phyloP scores from a whole-genome alignment of 2,329 filamentous ascomycete genomes.

The Exophiala mesophila region DNA sequence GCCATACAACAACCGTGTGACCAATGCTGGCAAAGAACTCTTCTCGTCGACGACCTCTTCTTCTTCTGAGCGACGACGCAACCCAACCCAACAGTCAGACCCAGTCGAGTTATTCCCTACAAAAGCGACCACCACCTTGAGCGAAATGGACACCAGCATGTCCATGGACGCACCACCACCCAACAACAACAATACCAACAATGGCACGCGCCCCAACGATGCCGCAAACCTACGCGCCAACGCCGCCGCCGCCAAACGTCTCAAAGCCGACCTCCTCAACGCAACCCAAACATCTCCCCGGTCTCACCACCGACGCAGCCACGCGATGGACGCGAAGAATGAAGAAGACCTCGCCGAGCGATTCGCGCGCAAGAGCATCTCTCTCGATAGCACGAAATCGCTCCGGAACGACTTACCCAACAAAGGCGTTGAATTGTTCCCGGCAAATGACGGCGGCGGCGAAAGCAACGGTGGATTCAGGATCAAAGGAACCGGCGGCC shows the following conservation, averaged over 20 bases:
- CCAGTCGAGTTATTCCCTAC: slow-evolving; percentile 43
- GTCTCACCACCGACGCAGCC: slow-evolving; percentile 44
- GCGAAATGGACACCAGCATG: slow-evolving; percentile 16
- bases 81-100: slow-evolving; percentile 18
- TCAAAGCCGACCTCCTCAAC: slow-evolving; percentile 58
- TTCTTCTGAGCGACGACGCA: slow-evolving; percentile 41
- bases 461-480: slow-evolving; percentile 38
- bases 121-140: slow-evolving; percentile 26
- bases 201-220: slow-evolving; percentile 37
- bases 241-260: slow-evolving; percentile 31
- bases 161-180: slow-evolving; percentile 36
- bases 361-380: slow-evolving; percentile 26
- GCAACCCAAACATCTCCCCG: slow-evolving; percentile 28
- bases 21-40: slow-evolving; percentile 51
- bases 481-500: slow-evolving; percentile 42
- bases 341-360: slow-evolving; percentile 45
- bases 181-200: slow-evolving; percentile 35
- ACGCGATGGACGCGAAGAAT: slow-evolving; percentile 51
- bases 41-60: slow-evolving; percentile 41
- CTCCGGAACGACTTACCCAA: slow-evolving; percentile 26
- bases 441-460: slow-evolving; percentile 28
- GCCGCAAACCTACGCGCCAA: slow-evolving; percentile 23
- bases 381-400: slow-evolving; percentile 25
- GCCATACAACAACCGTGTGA: slow-evolving; percentile 31
- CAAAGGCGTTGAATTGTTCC: slow-evolving; percentile 36